Evolutionary conservation across 2,329 filamentous ascomycete genomes (phyloP), one percentile per base, ranked within the genome.

Genomic region (Fusarium humuli): DNA sequence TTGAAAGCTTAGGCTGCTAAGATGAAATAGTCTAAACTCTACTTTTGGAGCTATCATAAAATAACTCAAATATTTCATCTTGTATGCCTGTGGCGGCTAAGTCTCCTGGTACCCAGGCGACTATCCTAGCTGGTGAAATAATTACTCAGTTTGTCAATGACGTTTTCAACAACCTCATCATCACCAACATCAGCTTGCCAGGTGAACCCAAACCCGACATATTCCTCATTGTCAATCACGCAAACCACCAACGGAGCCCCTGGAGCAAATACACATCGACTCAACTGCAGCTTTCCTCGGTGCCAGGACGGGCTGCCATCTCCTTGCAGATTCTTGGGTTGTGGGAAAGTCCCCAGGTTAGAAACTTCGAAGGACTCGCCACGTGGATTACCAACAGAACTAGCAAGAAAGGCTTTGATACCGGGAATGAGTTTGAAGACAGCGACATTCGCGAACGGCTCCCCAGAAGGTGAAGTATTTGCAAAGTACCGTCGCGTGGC

Each of bases 301-400:
- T 18, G 13, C 59, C 59, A 61, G 7, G 2, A 7, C 6, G 14
- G 11, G 10, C 20, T 44, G 6, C 7, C 2, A 18, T 4, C n/a
- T 3, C 44, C 34, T 14, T 25, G 42, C 1, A 30, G 6, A 2
- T n/a, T 53, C 22, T 53, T 52, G 18, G 23, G 20, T 14, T 61
- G 32, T 30, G 29, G 7, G 16, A 52, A 61, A 13, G 16, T 18
- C 2, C 56, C 59, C 4, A 61, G 23, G 9, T 61, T 61, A 3
- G 59, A 61, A 5, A 61, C 45, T 7, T 61, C 59, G 9, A 61
- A 61, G 7, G 59, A 52, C 30, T 61, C 59, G 6, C 56, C 59
- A 3, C 59, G 45, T 11, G 56, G 20, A 5, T 25, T 41, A 2
- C 59, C 45, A 5, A 61, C n/a, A 6, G 45, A 29, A 16, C 45